phyloP scores from a whole-genome alignment of 2,329 filamentous ascomycete species.

The Colletotrichum sp. region DNA sequence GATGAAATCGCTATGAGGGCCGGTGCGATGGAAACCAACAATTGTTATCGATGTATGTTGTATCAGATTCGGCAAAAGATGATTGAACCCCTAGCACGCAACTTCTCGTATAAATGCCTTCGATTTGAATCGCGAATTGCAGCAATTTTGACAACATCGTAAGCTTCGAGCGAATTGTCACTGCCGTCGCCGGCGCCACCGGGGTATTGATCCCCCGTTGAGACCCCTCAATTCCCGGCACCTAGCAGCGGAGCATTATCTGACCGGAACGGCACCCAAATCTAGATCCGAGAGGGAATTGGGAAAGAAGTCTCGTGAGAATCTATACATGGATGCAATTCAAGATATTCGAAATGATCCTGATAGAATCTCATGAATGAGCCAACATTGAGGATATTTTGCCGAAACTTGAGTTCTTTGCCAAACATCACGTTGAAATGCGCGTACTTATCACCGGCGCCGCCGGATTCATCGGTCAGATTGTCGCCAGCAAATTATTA shows the following conservation, averaged over 20 bases:
- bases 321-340: not conserved
- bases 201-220: not conserved
- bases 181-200: not conserved
- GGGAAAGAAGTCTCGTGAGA: fast-evolving
- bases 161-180: not conserved
- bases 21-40: not conserved
- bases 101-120: not conserved
- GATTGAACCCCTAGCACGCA: not conserved
- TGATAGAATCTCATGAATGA: not conserved
- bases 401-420: fast-evolving
- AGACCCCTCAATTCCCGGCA: no score
- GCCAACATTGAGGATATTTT: fast-evolving
- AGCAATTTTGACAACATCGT: not conserved
- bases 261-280: not conserved
- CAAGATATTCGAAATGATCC: not conserved
- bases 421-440: fast-evolving
- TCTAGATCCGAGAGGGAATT: not conserved
- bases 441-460: not conserved
- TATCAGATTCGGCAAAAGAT: no score
- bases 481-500: not conserved
- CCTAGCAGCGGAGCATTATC: not conserved
- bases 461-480: not conserved
- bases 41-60: no score
- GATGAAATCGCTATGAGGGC: not conserved
- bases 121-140: fast-evolving